Base-by-base conservation (phyloP, 257 asterid genomes). In the Scutellaria minor region DNA sequence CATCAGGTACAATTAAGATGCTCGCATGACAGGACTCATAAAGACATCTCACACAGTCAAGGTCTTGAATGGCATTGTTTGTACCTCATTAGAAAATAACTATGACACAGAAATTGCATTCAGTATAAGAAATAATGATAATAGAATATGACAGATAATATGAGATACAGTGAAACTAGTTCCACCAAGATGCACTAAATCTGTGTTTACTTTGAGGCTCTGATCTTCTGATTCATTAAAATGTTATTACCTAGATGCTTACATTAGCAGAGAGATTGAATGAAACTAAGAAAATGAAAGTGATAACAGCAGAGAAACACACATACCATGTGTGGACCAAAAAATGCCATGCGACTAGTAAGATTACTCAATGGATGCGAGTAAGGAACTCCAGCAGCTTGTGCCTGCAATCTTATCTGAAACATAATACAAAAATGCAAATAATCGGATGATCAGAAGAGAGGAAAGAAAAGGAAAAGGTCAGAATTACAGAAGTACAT, bases 361-460 rank as follows among this genome's bases (percentile, higher is more conserved):
- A 86, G 64, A 79, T 94, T 88, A 75, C 96, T 88, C 52, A 94
- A 79, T 12, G 97, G 98, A 82, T 94, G 97, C 4, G 96, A 86
- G 79, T 88, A 88, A 15, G 89, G 66, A 53, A 80, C 86, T 77
- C 98, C 98, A 27, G 98, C 97, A 52, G 98, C 98, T 80, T 94
- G 98, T 62, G 96, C 97, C 81, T 94, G 98, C 84, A 94, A 76
- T 80, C 98, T 85, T 59, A 96, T 94, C 98, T 94, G 89, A 52
- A 63, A 56, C 65, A 62, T 37, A 9, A 10, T 42, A 64, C 50
- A 67, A 22, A 63, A 13, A 52, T 14, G 6, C 42, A 71, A 37
- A 37, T 35, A 39, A 40, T 60, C 58, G 72, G 58, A 66, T 31
- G 37, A 31, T 31, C 37, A 72, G 8, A 11, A 58, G 71, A 39